Evolutionary conservation across 169 alveolate genomes (phyloP).

Genomic region (Theileria parva): DNA sequence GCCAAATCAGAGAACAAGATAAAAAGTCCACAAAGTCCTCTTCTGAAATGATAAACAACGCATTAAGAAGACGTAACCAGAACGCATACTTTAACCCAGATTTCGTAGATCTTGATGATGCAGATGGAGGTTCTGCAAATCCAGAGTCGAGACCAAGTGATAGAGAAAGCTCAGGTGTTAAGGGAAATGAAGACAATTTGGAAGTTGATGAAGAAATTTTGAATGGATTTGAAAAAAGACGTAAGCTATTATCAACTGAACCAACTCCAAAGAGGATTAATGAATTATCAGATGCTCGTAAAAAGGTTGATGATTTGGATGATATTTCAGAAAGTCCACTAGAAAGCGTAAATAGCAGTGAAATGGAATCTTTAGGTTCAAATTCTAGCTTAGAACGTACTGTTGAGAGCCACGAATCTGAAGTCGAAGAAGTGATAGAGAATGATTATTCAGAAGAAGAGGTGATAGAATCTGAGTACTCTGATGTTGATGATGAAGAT

Average conservation of each 20-base stretch:
- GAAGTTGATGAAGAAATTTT: background rate
- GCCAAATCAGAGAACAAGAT: background rate
- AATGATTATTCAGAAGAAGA: background rate
- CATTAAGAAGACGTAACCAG: constrained; percentile 1
- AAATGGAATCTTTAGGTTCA: background rate
- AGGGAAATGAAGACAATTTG: background rate
- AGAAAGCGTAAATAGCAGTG: background rate
- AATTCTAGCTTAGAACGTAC: background rate
- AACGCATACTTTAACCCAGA: background rate
- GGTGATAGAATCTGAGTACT: background rate
- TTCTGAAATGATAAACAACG: background rate
- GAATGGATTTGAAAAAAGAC: background rate
- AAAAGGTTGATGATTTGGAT: background rate
- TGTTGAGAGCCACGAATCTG: background rate
- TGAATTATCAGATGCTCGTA: background rate
- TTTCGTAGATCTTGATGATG: background rate
- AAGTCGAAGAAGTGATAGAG: background rate
- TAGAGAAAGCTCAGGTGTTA: background rate
- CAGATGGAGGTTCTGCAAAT: background rate
- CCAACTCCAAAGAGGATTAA: background rate
- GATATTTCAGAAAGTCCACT: background rate
- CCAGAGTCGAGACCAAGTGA: background rate
- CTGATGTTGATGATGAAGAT: constrained; percentile 8
- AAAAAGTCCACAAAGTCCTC: background rate
- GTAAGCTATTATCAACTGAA: background rate